Evolutionary conservation across 2,329 filamentous ascomycete genomes (phyloP), one percentile per base, ranked within the genome.

Genomic region (Fonsecaea monophora): DNA sequence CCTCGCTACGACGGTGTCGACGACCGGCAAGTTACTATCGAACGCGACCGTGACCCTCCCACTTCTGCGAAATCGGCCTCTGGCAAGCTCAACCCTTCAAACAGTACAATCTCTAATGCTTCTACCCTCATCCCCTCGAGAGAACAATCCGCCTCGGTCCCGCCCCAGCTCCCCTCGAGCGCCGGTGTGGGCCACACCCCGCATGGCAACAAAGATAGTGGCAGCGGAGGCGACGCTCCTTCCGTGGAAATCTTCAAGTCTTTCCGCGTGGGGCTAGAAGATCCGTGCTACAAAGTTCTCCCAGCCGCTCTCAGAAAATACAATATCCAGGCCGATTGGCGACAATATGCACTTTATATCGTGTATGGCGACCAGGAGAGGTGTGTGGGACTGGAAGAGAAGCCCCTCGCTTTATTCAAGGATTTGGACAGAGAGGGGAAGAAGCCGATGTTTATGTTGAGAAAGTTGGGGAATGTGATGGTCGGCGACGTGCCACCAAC

Each of bases 381-480:
- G 13, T 98, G 94, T 77, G 81, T 99, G 42, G 92, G 91, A 0
- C 83, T 97, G 71, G 91, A 98, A 65, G 95, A 99, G 80, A 94
- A 96, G 75, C 95, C 95, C 9, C 82, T 99, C 66, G 96, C 97
- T 69, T 81, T 99, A 69, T 99, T 99, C 82, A 99, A 99, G 81
- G 94, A 98, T 77, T 83, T 99, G 64, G 94, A 98, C 77, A 94
- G 94, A 78, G 95, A 98, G 81, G 95, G 95, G 55, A 91, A 96
- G 80, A 99, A 98, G 78, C 95, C 95, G 25, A 98, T 98, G 95
- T 99, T 99, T 76, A 99, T 99, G 95, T 82, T 99, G 64, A 84
- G 95, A 62, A 86, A 86, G 72, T 84, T 89, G 72, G 85, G 86
- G n/a, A 73, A 73, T 37, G 66, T 69, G 12, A 68, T 72, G 12